Percentiles rank a stretch among this genome's conserved stretches.
phyloP scores from a whole-genome alignment of 2,329 filamentous ascomycete species.

The Exophiala aquamarina region DNA sequence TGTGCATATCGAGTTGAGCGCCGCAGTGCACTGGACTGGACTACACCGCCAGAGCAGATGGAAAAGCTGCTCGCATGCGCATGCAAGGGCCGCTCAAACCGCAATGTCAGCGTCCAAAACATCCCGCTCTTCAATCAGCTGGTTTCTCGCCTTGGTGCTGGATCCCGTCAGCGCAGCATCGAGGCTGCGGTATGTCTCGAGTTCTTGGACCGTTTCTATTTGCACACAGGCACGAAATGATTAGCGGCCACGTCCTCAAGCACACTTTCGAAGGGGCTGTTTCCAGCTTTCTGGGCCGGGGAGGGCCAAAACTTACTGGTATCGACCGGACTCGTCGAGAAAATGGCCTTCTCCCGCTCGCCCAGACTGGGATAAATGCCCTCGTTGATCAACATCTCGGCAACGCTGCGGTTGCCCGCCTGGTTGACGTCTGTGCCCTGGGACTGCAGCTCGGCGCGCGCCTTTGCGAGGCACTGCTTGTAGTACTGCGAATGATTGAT shows the following conservation, averaged over 20 bases:
- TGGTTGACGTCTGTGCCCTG: constrained; percentile 17
- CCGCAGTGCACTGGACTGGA: too few species aligned
- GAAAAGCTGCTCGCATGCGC: too few species aligned
- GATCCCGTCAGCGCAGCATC: constrained; percentile 25
- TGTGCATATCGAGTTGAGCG: too few species aligned
- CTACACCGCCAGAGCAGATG: too few species aligned
- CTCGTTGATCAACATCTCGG: constrained; percentile 25
- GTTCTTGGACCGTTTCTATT: constrained; percentile 27
- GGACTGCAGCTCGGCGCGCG: constrained; percentile 18
- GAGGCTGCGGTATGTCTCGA: constrained; percentile 26
- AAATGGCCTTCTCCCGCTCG: constrained; percentile 30
- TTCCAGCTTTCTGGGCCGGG: too few species aligned
- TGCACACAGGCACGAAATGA: too few species aligned
- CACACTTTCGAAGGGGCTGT: too few species aligned
- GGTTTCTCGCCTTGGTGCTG: constrained; percentile 14
- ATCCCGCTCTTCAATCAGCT: constrained; percentile 26
- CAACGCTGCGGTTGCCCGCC: constrained; percentile 15
- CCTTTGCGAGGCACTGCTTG: constrained; percentile 23
- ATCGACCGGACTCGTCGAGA: constrained; percentile 27
- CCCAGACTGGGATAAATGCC: constrained; percentile 28
- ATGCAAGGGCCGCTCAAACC: constrained; percentile 18
- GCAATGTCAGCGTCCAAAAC: constrained; percentile 27
- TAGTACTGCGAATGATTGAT: constrained; percentile 30
- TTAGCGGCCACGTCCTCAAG: too few species aligned
- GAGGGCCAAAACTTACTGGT: constrained; percentile 16